Evolutionary conservation across 108 stramenopile genomes (phyloP), one percentile per base, ranked within the genome.

Genomic region (Cyclotella cryptica): DNA sequence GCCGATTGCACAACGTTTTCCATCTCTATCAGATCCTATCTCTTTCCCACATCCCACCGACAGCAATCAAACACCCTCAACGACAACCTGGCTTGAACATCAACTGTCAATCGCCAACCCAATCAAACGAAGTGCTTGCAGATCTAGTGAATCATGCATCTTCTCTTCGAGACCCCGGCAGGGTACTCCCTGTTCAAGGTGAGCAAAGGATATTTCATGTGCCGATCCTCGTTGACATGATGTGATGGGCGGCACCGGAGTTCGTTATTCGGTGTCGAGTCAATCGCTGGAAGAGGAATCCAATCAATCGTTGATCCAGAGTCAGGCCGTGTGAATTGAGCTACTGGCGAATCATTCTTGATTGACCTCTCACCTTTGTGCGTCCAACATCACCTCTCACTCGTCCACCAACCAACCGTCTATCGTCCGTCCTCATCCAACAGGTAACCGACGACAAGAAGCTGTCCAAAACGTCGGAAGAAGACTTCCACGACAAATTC

Each of bases 171-270:
- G 80, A 99, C 99, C 29, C 96, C 98, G 12, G 98, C 97, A 49
- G 99, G 99, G 8, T 99, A 98, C 77, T 98, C 98, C 57, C 85
- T 99, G 14, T 99, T 99, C 85, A 99, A 99, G 92, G 96, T 98
- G 72, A 71, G 90, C 64, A 7, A 52, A 44, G 26, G n/a, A 14
- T 30, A 15, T 24, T 63, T 41, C 12, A 41, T 52, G 39, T 51
- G 28, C 29, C 52, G 67, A 10, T 6, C 17, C 43, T 10, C 6
- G 40, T n/a, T 77, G 53, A 17, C 35, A 45, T 44, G 29, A 13
- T 28, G 57, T 24, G 24, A 21, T 21, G 42, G 43, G 18, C 42
- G 44, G 15, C 12, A 24, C 4, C 24, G 43, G 2, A 2, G 4
- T 35, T 35, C 35, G 35, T 35, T 35, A 35, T 35, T 35, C 35